Base-by-base conservation (phyloP, 2,329 filamentous ascomycete species). In the Myriangium duriaei region DNA sequence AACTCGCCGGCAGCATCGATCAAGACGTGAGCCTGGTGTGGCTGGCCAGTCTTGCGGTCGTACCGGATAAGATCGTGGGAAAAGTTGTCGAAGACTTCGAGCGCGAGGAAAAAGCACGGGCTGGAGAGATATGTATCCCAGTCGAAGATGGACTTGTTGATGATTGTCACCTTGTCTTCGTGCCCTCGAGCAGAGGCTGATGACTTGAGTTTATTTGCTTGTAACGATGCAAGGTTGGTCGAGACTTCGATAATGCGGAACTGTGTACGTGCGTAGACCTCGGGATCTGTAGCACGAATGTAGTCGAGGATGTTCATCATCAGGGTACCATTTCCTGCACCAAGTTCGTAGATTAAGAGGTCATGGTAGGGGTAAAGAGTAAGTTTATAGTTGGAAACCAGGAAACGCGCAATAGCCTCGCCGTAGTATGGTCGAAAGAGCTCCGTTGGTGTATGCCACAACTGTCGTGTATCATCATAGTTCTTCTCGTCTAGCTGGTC, bases 41-140 rank as follows among this genome's bases (percentile, higher is more conserved):
- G 82, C 47, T 80, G 67, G 56, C 85, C 82, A 9, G 86, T 92
- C 43, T 69, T 61, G 9, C 80, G 69, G 60, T 96, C 81, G 64
- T 96, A 98, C 46, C 92, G 87, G 45, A 98, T 76, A 42, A 79
- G 74, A 63, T 98, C 91, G 64, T 98, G 92, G 24, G 85, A 79
- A 57, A 98, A 96, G 63, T 98, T 98, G 67, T 98, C 91, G 54
- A 95, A 94, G 47, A 98, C 91, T 62, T 98, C 91, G 61, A 98
- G 81, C 31, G 88, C 91, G 30, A 98, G 74, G 68, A 98, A 96
- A 69, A 93, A 98, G 65, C 91, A 96, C 0, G 88, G 91, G 2
- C 80, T 82, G 6, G 85, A 80, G n/a, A 95, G 83, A 48, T 81
- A 83, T 32, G 74, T 74, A 47, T 80, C 67, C 88, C 91, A 98